These are phyloP conservation scores for Aspergillus pseudoterreus DNA, from an alignment of 2,329 filamentous ascomycete genomes.

Conservation along the genomic window DNA sequence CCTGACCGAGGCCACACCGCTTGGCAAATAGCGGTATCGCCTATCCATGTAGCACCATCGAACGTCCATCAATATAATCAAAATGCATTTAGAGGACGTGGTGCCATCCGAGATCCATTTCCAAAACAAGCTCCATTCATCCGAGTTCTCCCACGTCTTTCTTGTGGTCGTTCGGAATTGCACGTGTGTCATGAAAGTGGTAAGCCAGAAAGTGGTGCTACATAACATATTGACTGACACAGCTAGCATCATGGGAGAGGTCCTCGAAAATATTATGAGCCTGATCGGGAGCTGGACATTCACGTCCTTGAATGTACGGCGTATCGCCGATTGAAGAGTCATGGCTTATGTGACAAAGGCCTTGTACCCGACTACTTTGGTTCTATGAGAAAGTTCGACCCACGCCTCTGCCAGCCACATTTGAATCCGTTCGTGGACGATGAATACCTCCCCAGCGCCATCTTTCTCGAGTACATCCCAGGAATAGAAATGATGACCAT, in stretches of 20 bases:
- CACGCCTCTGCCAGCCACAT: constrained; percentile 5
- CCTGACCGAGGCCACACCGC: too few species aligned
- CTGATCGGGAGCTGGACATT: constrained; percentile 5
- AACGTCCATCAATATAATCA: too few species aligned
- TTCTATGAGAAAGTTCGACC: constrained; percentile 8
- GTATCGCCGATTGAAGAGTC: constrained; percentile 6
- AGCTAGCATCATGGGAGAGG: constrained; percentile 11
- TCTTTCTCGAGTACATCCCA: constrained; percentile 17
- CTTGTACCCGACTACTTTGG: constrained; percentile 9
- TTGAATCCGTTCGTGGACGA: constrained; percentile 11
- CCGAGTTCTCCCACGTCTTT: constrained; percentile 12
- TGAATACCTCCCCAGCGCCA: constrained; percentile 13
- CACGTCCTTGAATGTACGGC: constrained; percentile 8
- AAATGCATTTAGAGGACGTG: constrained; percentile 1
- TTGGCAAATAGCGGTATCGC: too few species aligned
- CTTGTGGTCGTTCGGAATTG: constrained; percentile 8
- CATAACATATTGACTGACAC: too few species aligned
- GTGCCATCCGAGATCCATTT: constrained; percentile 10
- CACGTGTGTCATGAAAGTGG: constrained; percentile 21
- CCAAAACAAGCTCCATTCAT: constrained; percentile 7
- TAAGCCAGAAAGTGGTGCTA: too few species aligned
- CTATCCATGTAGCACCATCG: too few species aligned
- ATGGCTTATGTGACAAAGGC: constrained; percentile 6
- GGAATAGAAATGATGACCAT: constrained; percentile 7
- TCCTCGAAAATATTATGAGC: constrained; percentile 3